A percentile compares a stretch with the other conserved stretches of the same genome.
Conservation (phyloP, 192 early-diverging fungal species). For the Entrophospora sp. region DNA sequence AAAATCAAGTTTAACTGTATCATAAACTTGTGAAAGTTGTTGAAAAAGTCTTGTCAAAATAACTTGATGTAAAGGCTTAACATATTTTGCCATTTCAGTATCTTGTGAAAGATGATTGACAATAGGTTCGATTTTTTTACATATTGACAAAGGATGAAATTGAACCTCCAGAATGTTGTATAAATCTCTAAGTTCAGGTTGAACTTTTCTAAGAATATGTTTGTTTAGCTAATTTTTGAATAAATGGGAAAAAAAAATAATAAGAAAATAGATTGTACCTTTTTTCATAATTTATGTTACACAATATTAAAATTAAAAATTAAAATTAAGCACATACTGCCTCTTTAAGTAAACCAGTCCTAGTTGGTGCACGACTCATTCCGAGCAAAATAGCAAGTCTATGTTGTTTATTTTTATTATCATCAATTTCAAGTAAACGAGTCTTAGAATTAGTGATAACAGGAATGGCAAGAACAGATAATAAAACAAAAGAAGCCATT, state of each 20-base stretch:
- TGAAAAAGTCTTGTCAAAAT: conserved; percentile 96
- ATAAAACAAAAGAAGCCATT: conserved; percentile 85
- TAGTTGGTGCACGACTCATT: conserved; percentile 72
- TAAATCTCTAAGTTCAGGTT: conserved; percentile 82
- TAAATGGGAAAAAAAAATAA: too few species aligned
- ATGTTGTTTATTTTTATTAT: conserved; percentile 72
- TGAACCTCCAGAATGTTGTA: conserved; percentile 96
- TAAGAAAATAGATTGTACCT: too few species aligned
- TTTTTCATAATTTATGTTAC: neutral
- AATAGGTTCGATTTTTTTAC: conserved; percentile 91
- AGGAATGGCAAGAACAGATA: conserved; percentile 93
- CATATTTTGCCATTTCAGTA: conserved; percentile 78
- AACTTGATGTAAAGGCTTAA: conserved; percentile 88
- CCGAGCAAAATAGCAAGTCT: conserved; percentile 84
- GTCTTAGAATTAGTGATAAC: conserved; percentile 83
- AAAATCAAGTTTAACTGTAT: conserved; percentile 91
- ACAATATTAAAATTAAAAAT: neutral
- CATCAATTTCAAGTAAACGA: conserved; percentile 63
- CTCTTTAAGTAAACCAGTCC: conserved; percentile 84
- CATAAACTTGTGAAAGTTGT: conserved; percentile 98
- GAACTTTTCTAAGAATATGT: conserved; percentile 75
- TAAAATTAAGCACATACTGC: conserved; percentile 32
- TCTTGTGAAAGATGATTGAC: conserved; percentile 65
- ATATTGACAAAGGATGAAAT: conserved; percentile 98
- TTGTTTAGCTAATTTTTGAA: conserved; percentile 48